phyloP scores from a whole-genome alignment of 176 grass and related monocot species.

The Aegilops speltoides region DNA sequence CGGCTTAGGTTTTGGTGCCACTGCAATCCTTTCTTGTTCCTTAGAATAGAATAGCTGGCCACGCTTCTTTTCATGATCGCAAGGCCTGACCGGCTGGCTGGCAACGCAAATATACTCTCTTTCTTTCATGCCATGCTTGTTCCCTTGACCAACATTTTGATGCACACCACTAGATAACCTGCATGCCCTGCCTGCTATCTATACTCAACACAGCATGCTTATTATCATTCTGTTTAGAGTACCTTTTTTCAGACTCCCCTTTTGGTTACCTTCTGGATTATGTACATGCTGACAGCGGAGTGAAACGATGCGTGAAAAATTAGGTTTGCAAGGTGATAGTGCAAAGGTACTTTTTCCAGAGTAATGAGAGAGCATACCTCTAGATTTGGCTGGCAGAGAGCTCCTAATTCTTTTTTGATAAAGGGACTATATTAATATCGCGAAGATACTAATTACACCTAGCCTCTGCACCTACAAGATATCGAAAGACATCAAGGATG shows the following conservation, averaged over 20 bases:
- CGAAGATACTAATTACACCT: too few species aligned
- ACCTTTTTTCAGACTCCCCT: not conserved
- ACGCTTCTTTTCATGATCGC: constrained; percentile 47
- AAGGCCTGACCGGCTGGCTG: not conserved
- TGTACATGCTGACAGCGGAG: not conserved
- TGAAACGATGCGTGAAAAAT: not conserved
- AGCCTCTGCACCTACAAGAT: too few species aligned
- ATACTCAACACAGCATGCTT: not conserved
- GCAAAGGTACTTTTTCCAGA: not conserved
- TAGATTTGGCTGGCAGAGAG: too few species aligned
- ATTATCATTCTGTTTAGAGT: not conserved
- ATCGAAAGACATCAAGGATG: too few species aligned
- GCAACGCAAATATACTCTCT: not conserved
- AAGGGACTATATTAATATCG: too few species aligned
- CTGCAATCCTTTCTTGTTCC: constrained; percentile 15
- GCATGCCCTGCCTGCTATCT: not conserved
- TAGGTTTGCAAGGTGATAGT: not conserved
- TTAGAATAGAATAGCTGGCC: not conserved
- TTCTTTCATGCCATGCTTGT: constrained; percentile 35
- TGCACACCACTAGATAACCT: not conserved
- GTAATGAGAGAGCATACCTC: not conserved
- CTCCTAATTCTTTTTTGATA: too few species aligned
- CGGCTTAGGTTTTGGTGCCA: constrained; percentile 25
- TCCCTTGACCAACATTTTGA: constrained; percentile 8
- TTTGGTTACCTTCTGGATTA: not conserved